These are phyloP conservation scores for Volvox africanus DNA, from an alignment of 139 green algal species.

Conservation along the genomic window DNA sequence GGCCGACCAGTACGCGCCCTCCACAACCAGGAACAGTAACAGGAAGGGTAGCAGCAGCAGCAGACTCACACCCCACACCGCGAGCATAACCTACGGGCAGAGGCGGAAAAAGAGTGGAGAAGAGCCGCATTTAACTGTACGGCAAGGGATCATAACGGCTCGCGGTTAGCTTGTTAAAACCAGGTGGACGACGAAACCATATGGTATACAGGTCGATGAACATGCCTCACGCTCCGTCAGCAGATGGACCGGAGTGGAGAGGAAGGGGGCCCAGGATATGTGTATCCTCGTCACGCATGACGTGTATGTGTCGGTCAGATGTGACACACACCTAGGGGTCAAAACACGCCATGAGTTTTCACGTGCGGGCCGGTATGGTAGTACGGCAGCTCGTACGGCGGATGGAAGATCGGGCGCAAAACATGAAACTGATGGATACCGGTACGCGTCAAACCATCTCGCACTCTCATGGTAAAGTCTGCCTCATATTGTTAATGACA, in stretches of 20 bases:
- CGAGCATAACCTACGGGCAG: constrained; percentile 42
- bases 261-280: neutral
- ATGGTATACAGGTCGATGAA: neutral
- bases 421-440: no score
- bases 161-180: neutral
- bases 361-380: no score
- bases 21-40: constrained; percentile 29
- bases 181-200: neutral
- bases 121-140: neutral
- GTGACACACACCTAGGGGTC: no score
- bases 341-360: no score
- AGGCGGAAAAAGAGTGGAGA: neutral
- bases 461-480: no score
- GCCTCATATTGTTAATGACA: neutral
- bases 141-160: neutral
- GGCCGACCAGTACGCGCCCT: constrained; percentile 30
- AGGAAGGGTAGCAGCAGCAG: constrained; percentile 29
- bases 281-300: no score
- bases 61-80: constrained; percentile 33
- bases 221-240: neutral
- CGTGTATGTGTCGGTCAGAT: no score
- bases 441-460: no score
- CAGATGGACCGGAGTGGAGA: neutral
- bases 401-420: no score
- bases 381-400: no score